Evolutionary conservation across 495 filamentous ascomycete species (phyloP).

Genomic region (Umbilicaria muhlenbergii): DNA sequence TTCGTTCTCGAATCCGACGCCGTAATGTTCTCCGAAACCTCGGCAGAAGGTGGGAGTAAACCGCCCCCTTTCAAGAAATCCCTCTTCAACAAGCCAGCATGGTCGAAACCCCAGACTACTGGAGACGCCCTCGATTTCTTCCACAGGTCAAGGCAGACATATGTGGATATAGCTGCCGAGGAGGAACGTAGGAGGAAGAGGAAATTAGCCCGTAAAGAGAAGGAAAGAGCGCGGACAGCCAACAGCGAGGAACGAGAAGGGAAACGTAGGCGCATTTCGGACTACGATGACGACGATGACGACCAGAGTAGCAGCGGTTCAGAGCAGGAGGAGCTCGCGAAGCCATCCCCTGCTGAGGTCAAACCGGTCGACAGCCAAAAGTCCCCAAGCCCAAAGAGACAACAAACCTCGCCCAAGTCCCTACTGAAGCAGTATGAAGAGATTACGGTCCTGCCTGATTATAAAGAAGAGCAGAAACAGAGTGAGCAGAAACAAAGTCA

Average conservation of each 20-base stretch:
- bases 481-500: neutral
- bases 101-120: slow-evolving; percentile 27
- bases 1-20: neutral
- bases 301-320: slow-evolving; percentile 1
- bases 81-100: slow-evolving; percentile 54
- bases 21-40: slow-evolving; percentile 2
- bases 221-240: slow-evolving; percentile 16
- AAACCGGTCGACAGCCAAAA: neutral
- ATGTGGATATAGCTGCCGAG: slow-evolving; percentile 42
- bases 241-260: neutral
- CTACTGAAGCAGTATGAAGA: slow-evolving; percentile 9
- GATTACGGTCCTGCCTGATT: neutral
- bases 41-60: neutral
- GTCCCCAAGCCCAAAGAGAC: slow-evolving; percentile 5
- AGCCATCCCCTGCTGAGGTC: neutral
- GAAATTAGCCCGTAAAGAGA: slow-evolving; percentile 17
- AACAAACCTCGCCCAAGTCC: slow-evolving; percentile 4
- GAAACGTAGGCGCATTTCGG: slow-evolving; percentile 9
- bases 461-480: slow-evolving; percentile 3
- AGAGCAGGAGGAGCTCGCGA: slow-evolving; percentile 1
- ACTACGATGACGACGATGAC: slow-evolving; percentile 9
- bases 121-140: slow-evolving; percentile 44
- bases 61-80: slow-evolving; percentile 30
- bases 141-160: slow-evolving; percentile 47
- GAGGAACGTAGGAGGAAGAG: slow-evolving; percentile 24